A percentile compares a stretch with the other conserved stretches of the same genome.
phyloP scores from a whole-genome alignment of 768 basidiomycete genomes.

The Mycena capillaripes region DNA sequence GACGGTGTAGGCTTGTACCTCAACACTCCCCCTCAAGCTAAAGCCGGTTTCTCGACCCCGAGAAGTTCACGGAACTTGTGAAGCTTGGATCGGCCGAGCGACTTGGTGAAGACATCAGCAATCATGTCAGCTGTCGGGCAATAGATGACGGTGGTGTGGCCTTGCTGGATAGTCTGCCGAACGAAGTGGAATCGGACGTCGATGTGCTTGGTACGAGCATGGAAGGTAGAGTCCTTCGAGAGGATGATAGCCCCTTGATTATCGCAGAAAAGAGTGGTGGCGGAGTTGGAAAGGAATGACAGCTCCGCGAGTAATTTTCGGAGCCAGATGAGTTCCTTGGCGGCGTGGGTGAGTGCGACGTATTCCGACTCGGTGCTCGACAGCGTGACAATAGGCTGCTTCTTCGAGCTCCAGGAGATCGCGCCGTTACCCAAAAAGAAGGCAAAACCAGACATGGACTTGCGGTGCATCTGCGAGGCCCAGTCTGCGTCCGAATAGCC shows the following conservation, averaged over 20 bases:
- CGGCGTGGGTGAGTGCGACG: slow-evolving; percentile 46
- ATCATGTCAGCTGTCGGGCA: slow-evolving; percentile 44
- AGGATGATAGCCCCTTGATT: slow-evolving; percentile 42
- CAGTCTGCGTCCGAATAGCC: slow-evolving; percentile 35
- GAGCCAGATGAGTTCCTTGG: slow-evolving; percentile 41
- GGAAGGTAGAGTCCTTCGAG: slow-evolving; percentile 43
- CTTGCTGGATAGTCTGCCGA: slow-evolving; percentile 40
- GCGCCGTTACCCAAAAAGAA: slow-evolving; percentile 45
- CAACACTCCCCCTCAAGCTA: slow-evolving; percentile 28
- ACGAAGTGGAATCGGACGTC: slow-evolving; percentile 53
- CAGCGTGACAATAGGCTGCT: slow-evolving; percentile 49
- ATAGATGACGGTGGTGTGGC: slow-evolving; percentile 29
- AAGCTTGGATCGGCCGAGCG: slow-evolving; percentile 18
- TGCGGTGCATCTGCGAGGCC: slow-evolving; percentile 36
- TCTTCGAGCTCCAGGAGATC: slow-evolving; percentile 50
- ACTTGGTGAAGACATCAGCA: slow-evolving; percentile 51
- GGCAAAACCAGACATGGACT: slow-evolving; percentile 49
- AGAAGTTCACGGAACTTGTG: slow-evolving; percentile 8
- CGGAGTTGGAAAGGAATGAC: slow-evolving; percentile 1
- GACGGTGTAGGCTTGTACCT: too few species aligned
- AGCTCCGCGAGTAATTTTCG: slow-evolving; percentile 23
- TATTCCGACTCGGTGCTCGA: slow-evolving; percentile 55
- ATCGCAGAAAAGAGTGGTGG: slow-evolving; percentile 37
- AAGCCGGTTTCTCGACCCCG: slow-evolving; percentile 1
- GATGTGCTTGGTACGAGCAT: slow-evolving; percentile 53